Evolutionary conservation across 2,329 filamentous ascomycete genomes (phyloP), one percentile per base, ranked within the genome.

Genomic region (Didymosphaeria variabile): DNA sequence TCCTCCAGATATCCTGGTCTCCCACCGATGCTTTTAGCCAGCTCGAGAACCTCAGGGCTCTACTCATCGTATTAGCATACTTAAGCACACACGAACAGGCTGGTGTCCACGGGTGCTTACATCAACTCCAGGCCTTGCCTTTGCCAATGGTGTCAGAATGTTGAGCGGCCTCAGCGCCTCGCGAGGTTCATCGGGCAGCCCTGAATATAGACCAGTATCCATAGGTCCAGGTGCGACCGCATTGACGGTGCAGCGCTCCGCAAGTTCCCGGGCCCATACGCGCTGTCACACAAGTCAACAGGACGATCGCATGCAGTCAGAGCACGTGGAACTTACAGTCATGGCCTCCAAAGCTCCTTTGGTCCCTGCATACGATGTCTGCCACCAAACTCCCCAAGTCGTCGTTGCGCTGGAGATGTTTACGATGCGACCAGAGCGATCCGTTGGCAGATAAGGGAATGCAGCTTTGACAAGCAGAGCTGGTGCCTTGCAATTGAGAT

Each of bases 381-480:
- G 86, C 2, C 80, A 81, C 10, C 78, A 72, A 62, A 87, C 86
- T 0, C 87, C 87, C 17, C 85, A 73, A 0, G 80, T 81, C 2
- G 84, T 80, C 10, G 82, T 84, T 3, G 89, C 84, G 45, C 81
- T 84, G 54, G 81, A 84, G 47, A 89, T 73, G 64, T 88, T 89
- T 26, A 89, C 81, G 59, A 90, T 84, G 19, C 87, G 80, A 5
- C 87, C 87, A 38, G 80, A 86, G 64, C 88, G 88, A 79, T 91
- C 90, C 57, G 73, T 78, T 2, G 86, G 91, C 3, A 95, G 84
- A 79, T 89, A 87, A 0, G 87, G 89, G 31, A 87, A 79, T 0
- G 86, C 86, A 8, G 90, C 90, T 77, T 95, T 89, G 45, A 90
- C 87, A 13, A 95, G 82, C 2, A 95, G 85, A 13, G 95, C 80